phyloP scores from a whole-genome alignment of 225 moss, liverwort and hornwort species.

The Bryum argenteum region DNA sequence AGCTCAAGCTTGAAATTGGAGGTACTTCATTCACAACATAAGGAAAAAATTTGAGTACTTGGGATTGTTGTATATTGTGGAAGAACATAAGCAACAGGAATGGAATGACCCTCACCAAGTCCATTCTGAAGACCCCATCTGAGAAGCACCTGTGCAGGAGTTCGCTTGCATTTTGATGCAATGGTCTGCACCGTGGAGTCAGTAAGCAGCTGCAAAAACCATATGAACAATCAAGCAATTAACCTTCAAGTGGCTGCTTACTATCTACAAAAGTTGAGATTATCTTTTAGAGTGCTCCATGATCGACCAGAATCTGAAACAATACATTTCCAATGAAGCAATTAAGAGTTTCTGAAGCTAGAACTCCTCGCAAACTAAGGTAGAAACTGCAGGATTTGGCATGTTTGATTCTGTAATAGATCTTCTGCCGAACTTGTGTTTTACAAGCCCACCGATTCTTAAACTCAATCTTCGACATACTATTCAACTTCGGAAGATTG shows the following conservation, averaged over 20 bases:
- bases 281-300: not conserved
- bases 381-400: too few relatives aligned
- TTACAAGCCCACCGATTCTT: too few relatives aligned
- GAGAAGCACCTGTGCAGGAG: slow-evolving; percentile 81
- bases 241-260: not conserved
- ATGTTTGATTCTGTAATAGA: too few relatives aligned
- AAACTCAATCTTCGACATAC: too few relatives aligned
- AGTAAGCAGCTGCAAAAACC: slow-evolving; percentile 58
- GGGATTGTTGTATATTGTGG: not conserved
- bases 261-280: not conserved
- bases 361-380: too few relatives aligned
- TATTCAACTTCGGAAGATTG: too few relatives aligned
- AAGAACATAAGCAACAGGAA: too few relatives aligned
- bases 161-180: slow-evolving; percentile 51
- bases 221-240: slow-evolving; percentile 1
- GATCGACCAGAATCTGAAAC: too few relatives aligned
- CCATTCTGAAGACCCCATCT: slow-evolving; percentile 89
- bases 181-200: slow-evolving; percentile 64
- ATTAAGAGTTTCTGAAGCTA: too few relatives aligned
- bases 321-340: too few relatives aligned
- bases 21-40: not conserved
- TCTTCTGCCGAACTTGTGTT: too few relatives aligned
- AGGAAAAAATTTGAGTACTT: not conserved
- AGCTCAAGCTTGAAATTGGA: too few relatives aligned
- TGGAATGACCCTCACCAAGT: slow-evolving; percentile 40